Base-by-base conservation (phyloP, 805 yeast species). In the Ogataea angusta region DNA sequence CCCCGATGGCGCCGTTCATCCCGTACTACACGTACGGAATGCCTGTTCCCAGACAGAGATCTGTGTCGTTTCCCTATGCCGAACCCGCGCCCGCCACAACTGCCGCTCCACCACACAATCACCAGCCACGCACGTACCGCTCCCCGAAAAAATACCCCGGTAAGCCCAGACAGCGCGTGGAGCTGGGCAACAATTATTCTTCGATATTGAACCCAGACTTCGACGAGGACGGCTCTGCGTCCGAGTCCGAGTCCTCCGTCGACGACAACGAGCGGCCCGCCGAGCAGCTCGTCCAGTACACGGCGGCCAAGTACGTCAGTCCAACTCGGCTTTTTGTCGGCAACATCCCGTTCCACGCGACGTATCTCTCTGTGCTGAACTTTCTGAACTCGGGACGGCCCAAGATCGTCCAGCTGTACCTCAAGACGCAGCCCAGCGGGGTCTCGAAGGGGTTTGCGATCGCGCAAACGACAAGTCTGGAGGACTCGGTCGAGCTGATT, bases 381-480 rank as follows among this genome's bases (percentile, higher is more conserved):
- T 49, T 39, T 14, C 43, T 53, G 31, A 53, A 45, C 43, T 37
- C 48, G 12, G 36, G 40, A 12, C 37, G 30, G 13, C 10, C 34
- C n/a, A 27, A 30, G 19, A 27, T 48, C 6, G 15, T 27, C 7
- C 53, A 52, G 27, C 39, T 55, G 22, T 45, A 46, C 18, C 40
- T 56, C 26, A 75, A 75, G 24, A 63, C 63, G 43, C 73, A 68
- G 40, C 47, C 51, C 3, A 64, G 63, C 31, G 76, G 77, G 10
- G 49, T 56, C 2, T 56, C 68, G 23, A 72, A 78, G 51, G 88
- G 89, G 2, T 82, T 78, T 64, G 88, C 87, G 1, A 72, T 82
- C 34, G 85, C 78, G 1, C 67, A 73, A 4, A 79, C 78, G 17
- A 66, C 66, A 1, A 57, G 68, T 27, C 68, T 64, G 23, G 66